phyloP scores from a whole-genome alignment of 2,329 filamentous ascomycete species.

The Trichoderma citrinoviride region DNA sequence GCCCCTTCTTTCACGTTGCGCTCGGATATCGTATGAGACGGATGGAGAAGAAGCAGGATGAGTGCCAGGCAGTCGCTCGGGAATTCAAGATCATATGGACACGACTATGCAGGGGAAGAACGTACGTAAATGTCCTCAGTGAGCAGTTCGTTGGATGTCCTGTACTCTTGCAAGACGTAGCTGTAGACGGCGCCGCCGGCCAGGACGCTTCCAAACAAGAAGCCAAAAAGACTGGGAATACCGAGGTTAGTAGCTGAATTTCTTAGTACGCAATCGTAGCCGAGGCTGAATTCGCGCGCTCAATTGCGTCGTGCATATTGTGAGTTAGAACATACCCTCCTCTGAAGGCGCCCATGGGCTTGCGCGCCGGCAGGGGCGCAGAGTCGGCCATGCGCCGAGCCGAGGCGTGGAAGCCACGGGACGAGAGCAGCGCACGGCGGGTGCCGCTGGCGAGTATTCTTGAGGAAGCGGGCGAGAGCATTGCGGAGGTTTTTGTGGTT shows the following conservation, averaged over 20 bases:
- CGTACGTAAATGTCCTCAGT: conserved; percentile 95
- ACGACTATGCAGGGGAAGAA: conserved; percentile 32
- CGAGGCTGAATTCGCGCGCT: conserved; percentile 14
- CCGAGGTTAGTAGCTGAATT: not conserved
- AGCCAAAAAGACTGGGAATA: conserved; percentile 74
- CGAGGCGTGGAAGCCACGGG: conserved; percentile 51
- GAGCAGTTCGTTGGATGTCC: conserved; percentile 86
- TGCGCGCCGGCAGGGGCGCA: conserved; percentile 52
- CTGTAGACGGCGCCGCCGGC: conserved; percentile 83
- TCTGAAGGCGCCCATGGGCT: conserved; percentile 59
- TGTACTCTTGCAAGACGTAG: conserved; percentile 92
- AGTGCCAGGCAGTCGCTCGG: no score
- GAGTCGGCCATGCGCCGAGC: conserved; percentile 44
- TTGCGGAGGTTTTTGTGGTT: conserved; percentile 31
- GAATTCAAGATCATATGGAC: not conserved
- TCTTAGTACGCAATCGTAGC: not conserved
- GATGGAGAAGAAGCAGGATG: not conserved
- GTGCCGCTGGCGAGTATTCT: conserved; percentile 44
- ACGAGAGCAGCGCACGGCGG: conserved; percentile 38
- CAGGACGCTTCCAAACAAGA: conserved; percentile 78
- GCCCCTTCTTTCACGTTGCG: not conserved
- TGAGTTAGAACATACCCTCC: conserved; percentile 50
- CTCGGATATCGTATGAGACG: no score
- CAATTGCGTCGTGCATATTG: not conserved
- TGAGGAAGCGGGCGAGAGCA: conserved; percentile 40